Base-by-base conservation (phyloP, 1,284 basidiomycete species). In the Leucocoprinus gongylophorus region DNA sequence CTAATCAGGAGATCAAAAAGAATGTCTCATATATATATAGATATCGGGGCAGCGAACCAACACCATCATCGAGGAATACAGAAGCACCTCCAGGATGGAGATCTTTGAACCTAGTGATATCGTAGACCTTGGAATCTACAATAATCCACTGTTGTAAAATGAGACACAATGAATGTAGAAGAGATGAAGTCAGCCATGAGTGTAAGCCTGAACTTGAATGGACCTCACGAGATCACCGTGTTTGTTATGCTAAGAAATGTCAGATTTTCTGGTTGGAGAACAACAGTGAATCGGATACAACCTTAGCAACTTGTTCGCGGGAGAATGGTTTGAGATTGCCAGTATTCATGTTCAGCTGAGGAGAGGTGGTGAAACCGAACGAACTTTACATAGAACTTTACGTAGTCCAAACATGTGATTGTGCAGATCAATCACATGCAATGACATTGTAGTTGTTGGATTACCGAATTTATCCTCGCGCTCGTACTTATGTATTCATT, bases 91-190 rank as follows among this genome's bases (percentile, higher is more conserved):
- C 91, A 0, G 91, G 92, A 65, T 95, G 92, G 50, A 93, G 66
- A 54, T 79, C 75, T 60, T 77, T 80, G 71, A 95, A 95, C 55
- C 78, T 81, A 49, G 79, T 78, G 33, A 94, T 67, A 64, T 92
- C 86, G 67, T 87, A 94, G 38, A 94, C 90, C 60, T 84, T 85
- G 20, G 81, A 78, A 66, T 94, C 91, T 58, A 95, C 80, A 58
- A 93, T 78, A 60, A 92, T 73, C 88, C 88, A 93, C 81, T 87
- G 59, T 3, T 7, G 3, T n/a, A 37, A 8, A 37, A 15, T n/a
- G 28, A 8, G n/a, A 15, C 2, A 44, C 39, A 28, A 42, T 13
- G 23, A 20, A 9, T 40, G 5, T 18, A 30, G 28, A 13, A 41
- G 48, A 10, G 18, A 33, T 17, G 47, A 15, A 13, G 37, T 23